Conservation (phyloP, 192 early-diverging fungal genomes). For the Haplosporangium gracile region DNA sequence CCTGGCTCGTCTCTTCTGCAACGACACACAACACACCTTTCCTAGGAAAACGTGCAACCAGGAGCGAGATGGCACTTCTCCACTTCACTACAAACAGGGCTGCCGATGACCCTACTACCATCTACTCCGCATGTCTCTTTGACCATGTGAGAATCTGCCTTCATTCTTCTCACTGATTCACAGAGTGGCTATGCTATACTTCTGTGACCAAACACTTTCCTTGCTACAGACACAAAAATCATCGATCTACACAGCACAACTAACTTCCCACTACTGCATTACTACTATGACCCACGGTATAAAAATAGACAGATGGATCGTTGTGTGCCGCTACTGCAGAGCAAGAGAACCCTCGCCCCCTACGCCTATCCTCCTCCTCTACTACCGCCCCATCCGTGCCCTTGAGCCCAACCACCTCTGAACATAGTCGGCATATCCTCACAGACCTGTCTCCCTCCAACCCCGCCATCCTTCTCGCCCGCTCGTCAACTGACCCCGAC, state of each 20-base stretch:
- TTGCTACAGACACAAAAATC: no score
- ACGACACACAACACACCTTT: background rate
- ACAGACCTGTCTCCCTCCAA: slow-evolving; percentile 8
- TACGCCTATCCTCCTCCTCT: background rate
- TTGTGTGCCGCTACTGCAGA: background rate
- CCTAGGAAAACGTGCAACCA: background rate
- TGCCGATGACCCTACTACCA: background rate
- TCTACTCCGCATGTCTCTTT: background rate
- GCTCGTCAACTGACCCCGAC: background rate
- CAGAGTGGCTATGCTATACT: background rate
- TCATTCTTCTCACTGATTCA: background rate
- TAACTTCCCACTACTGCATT: background rate
- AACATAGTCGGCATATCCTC: background rate
- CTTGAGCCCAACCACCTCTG: background rate
- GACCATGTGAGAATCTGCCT: background rate
- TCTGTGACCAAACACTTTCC: background rate
- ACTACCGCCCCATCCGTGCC: background rate
- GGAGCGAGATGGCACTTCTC: background rate
- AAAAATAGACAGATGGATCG: background rate
- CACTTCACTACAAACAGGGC: background rate
- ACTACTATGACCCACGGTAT: background rate
- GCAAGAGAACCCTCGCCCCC: background rate
- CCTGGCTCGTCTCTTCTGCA: background rate
- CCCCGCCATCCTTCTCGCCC: slow-evolving; percentile 21
- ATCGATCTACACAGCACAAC: background rate